A percentile compares a stretch with the other conserved stretches of the same genome.
Conservation (phyloP, 179 eudicot species). For the Spergularia azorica region DNA sequence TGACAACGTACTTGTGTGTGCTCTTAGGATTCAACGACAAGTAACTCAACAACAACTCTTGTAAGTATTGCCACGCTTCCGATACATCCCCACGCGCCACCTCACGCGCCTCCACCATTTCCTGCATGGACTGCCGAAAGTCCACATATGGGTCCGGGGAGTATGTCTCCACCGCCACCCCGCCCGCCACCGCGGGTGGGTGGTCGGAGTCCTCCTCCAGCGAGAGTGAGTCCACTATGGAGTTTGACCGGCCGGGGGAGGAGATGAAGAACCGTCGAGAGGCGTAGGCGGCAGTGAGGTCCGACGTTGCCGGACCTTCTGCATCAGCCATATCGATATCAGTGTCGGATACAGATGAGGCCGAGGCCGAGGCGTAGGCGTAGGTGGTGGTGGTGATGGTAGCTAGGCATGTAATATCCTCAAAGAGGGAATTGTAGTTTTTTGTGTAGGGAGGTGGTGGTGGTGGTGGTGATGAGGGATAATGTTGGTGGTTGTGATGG, state of each 20-base stretch:
- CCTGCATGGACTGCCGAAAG: slow-evolving; percentile 74
- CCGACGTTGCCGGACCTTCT: slow-evolving; percentile 42
- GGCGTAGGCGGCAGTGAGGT: slow-evolving; percentile 60
- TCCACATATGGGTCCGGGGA: slow-evolving; percentile 78
- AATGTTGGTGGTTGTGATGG: not conserved
- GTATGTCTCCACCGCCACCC: slow-evolving; percentile 59
- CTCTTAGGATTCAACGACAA: slow-evolving; percentile 60
- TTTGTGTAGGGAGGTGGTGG: slow-evolving; percentile 27
- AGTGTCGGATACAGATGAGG: slow-evolving; percentile 25
- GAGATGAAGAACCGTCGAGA: slow-evolving; percentile 82
- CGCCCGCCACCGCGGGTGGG: slow-evolving; percentile 35
- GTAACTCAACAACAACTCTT: slow-evolving; percentile 71
- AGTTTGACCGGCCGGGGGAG: slow-evolving; percentile 66
- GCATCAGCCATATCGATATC: slow-evolving; percentile 17
- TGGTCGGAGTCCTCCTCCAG: not conserved
- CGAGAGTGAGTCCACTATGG: slow-evolving; percentile 37
- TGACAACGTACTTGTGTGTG: slow-evolving; percentile 68
- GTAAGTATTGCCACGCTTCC: slow-evolving; percentile 67
- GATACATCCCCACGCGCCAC: slow-evolving; percentile 33
- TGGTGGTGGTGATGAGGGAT: not conserved
- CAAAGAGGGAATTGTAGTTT: slow-evolving; percentile 60
- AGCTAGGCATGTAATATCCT: slow-evolving; percentile 23
- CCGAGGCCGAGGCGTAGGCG: slow-evolving; percentile 22
- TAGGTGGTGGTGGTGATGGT: slow-evolving; percentile 1
- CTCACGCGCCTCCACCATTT: slow-evolving; percentile 77